Evolutionary conservation across 768 basidiomycete genomes (phyloP).

Genomic region (Boletus edulis): DNA sequence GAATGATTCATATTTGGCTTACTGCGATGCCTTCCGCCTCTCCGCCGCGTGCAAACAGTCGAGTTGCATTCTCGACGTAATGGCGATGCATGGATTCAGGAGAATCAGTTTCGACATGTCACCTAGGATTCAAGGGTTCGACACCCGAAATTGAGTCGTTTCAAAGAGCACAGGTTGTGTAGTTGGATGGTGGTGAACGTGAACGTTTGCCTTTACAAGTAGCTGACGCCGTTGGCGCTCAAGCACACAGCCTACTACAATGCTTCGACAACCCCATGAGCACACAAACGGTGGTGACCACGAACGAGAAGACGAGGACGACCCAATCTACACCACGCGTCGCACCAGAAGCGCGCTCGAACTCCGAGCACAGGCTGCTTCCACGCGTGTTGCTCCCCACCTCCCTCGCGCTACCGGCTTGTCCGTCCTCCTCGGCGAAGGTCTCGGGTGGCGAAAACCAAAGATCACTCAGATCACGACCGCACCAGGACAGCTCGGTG

Average conservation of each 20-base stretch:
- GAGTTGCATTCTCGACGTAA: no score
- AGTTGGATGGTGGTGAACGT: no score
- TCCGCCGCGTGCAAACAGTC: no score
- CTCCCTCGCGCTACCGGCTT: slow-evolving; percentile 18
- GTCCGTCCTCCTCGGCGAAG: slow-evolving; percentile 25
- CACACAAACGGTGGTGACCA: neutral
- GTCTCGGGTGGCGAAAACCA: slow-evolving; percentile 33
- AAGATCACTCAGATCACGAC: slow-evolving; percentile 58
- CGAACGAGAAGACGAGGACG: neutral
- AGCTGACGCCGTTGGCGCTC: no score
- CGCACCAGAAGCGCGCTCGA: slow-evolving; percentile 25
- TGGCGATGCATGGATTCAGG: no score
- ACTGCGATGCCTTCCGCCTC: no score
- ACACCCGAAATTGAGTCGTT: no score
- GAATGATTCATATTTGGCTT: no score
- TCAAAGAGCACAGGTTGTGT: no score
- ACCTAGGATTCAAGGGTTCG: no score
- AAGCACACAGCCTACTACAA: neutral
- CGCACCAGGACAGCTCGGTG: slow-evolving; percentile 53
- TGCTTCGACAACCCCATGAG: neutral
- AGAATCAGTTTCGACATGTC: no score
- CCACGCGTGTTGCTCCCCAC: slow-evolving; percentile 8
- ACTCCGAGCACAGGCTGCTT: slow-evolving; percentile 8
- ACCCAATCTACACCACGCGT: slow-evolving; percentile 17
- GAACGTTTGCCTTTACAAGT: no score